These are phyloP conservation scores for Pseudocercospora vitis DNA, from an alignment of 2,329 filamentous ascomycete genomes.

Conservation along the genomic window DNA sequence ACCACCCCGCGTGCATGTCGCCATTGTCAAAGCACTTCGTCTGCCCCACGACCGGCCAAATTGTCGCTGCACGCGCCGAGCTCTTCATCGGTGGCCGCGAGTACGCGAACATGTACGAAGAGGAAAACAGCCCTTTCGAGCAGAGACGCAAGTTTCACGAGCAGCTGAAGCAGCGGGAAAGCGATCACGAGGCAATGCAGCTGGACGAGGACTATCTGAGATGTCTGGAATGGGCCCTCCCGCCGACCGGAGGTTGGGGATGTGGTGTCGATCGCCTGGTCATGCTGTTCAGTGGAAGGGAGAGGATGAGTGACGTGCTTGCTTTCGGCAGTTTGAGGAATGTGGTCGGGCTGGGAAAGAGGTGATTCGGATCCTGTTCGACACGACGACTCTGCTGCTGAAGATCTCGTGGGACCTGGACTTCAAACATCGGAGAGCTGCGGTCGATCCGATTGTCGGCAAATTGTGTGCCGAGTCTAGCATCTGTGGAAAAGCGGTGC, in stretches of 20 bases:
- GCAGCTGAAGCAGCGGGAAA: slow-evolving; percentile 47
- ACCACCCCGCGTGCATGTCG: slow-evolving; percentile 88
- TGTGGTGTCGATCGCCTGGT: slow-evolving; percentile 87
- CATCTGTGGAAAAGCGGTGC: neutral
- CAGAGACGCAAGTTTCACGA: slow-evolving; percentile 79
- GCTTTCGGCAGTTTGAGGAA: slow-evolving; percentile 81
- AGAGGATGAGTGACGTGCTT: slow-evolving; percentile 80
- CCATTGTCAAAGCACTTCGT: slow-evolving; percentile 85
- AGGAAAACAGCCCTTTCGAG: slow-evolving; percentile 89
- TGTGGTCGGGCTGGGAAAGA: slow-evolving; percentile 43
- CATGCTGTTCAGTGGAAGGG: slow-evolving; percentile 81
- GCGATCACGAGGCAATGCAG: slow-evolving; percentile 49
- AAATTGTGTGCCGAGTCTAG: neutral
- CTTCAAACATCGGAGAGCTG: no score
- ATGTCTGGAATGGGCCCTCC: slow-evolving; percentile 82
- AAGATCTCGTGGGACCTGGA: no score
- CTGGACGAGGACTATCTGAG: slow-evolving; percentile 81
- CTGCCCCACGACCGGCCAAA: slow-evolving; percentile 65
- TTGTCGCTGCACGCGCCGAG: slow-evolving; percentile 39
- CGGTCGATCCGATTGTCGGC: neutral
- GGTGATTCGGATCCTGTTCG: neutral
- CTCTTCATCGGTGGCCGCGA: slow-evolving; percentile 63
- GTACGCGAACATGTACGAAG: slow-evolving; percentile 95
- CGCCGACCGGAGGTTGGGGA: slow-evolving; percentile 96
- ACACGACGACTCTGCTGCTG: no score